Conservation (phyloP, 129 eudicot genomes). For the Pulicaria dysenterica region DNA sequence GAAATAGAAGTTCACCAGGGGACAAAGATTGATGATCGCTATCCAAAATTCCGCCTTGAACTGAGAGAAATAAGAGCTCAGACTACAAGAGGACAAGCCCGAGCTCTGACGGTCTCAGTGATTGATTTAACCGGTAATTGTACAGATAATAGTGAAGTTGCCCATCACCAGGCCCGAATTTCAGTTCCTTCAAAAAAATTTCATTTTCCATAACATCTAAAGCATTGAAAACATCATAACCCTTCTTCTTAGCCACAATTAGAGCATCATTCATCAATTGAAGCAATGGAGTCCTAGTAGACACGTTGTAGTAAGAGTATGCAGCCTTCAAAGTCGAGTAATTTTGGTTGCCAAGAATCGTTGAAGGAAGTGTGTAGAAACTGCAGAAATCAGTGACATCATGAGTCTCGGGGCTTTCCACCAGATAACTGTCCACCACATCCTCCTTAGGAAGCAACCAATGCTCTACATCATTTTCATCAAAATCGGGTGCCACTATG, state of each 20-base stretch:
- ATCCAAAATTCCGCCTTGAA: not conserved
- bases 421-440: conserved; percentile 58
- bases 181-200: conserved; percentile 57
- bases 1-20: conserved; percentile 31
- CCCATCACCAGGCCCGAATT: conserved; percentile 72
- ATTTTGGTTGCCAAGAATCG: conserved; percentile 54
- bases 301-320: conserved; percentile 59
- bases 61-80: conserved; percentile 13
- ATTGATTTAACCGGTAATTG: conserved; percentile 55
- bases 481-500: conserved; percentile 56
- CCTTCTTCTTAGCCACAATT: conserved; percentile 50
- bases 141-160: conserved; percentile 70
- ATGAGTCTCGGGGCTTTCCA: conserved; percentile 54
- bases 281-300: conserved; percentile 55
- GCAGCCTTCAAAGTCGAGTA: conserved; percentile 61
- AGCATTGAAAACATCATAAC: conserved; percentile 46
- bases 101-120: conserved; percentile 62
- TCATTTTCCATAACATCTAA: conserved; percentile 59
- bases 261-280: conserved; percentile 68
- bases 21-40: conserved; percentile 17
- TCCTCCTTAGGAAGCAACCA: conserved; percentile 64
- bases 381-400: conserved; percentile 63
- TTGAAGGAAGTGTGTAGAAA: conserved; percentile 59
- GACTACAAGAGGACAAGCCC: conserved; percentile 65
- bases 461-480: conserved; percentile 66